Evolutionary conservation across 768 basidiomycete species (phyloP), one percentile per base, ranked within the genome.

Genomic region (Lyophyllum atratum): DNA sequence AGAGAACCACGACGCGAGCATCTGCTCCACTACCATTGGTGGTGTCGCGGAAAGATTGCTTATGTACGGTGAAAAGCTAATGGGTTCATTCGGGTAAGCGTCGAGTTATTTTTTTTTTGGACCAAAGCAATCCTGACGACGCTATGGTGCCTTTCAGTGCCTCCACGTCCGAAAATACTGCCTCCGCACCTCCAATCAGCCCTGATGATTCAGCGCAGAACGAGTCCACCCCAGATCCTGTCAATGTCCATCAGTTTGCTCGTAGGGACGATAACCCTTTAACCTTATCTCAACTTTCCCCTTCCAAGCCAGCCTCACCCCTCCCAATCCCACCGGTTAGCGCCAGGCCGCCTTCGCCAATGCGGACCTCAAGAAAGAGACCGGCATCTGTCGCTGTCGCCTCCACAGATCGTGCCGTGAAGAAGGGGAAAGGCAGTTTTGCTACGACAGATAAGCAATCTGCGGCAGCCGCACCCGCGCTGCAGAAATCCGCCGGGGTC

Each of bases 281-380:
- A 39, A 80, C 79, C 46, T 44, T 82, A 59, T 83, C 82, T 39
- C 80, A 84, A 63, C 70, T 84, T 61, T 85, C 84, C 6, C 81
- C 82, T 58, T 65, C 55, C 52, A 74, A 72, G 48, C 34, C 24
- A 48, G 56, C 51, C 39, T 37, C 59, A 49, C 26, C 58, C 42
- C 46, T 39, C 14, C 60, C 59, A 15, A 24, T 52, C 42, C 52
- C 50, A 42, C 52, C 54, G 15, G 60, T 56, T 37, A 26, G 34
- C 19, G 58, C 59, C 43, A 62, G 45, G 17, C 68, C 69, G 50
- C 65, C 66, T 50, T 76, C 80, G 4, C 76, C 80, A 49, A 71
- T 75, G 70, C 73, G 79, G 59, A 68, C 64, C 25, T 71, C 79
- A 22, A 76, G 66, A 62, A 87, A 86, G 70, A 83, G 85, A 60